A percentile compares a stretch with the other conserved stretches of the same genome.
These are phyloP conservation scores for Cladobotryum protrusum DNA, from an alignment of 2,329 filamentous ascomycete species.

Conservation along the genomic window DNA sequence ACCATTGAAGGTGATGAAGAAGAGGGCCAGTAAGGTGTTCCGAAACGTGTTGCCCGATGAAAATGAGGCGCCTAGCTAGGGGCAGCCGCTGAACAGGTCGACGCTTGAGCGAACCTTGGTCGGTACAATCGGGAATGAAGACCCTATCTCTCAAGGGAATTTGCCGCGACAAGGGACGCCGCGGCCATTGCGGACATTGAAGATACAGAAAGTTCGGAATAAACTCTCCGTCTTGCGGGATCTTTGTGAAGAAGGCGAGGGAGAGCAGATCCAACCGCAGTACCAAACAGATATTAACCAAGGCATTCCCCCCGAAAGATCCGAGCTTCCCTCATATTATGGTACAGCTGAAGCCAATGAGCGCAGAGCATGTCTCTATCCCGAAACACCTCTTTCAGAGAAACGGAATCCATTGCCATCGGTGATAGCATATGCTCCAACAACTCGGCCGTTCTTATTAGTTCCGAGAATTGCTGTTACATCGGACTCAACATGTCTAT, in stretches of 20 bases:
- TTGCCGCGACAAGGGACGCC: not conserved
- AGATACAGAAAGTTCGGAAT: not conserved
- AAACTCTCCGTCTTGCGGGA: not conserved
- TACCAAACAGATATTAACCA: not conserved
- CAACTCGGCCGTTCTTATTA: slow-evolving; percentile 24
- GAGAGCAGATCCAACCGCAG: not conserved
- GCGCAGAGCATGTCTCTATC: not conserved
- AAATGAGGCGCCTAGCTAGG: not conserved
- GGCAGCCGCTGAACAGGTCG: not conserved
- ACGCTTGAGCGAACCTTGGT: not conserved
- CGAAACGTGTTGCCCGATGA: not conserved
- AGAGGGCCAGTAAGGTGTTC: not conserved
- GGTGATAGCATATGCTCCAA: not conserved
- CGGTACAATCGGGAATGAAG: not conserved
- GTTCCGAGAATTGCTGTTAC: slow-evolving; percentile 39
- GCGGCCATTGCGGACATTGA: not conserved
- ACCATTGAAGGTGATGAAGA: slow-evolving; percentile 2
- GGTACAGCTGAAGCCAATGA: not conserved
- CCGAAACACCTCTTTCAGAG: not conserved
- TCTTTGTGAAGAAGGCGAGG: too few relatives aligned
- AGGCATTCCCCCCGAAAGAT: too few relatives aligned
- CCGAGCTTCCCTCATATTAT: not conserved
- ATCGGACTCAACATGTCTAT: slow-evolving; percentile 33
- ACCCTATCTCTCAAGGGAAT: not conserved
- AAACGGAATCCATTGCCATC: not conserved